These are phyloP conservation scores for Exophiala sideris DNA, from an alignment of 2,329 filamentous ascomycete species.

Conservation along the genomic window DNA sequence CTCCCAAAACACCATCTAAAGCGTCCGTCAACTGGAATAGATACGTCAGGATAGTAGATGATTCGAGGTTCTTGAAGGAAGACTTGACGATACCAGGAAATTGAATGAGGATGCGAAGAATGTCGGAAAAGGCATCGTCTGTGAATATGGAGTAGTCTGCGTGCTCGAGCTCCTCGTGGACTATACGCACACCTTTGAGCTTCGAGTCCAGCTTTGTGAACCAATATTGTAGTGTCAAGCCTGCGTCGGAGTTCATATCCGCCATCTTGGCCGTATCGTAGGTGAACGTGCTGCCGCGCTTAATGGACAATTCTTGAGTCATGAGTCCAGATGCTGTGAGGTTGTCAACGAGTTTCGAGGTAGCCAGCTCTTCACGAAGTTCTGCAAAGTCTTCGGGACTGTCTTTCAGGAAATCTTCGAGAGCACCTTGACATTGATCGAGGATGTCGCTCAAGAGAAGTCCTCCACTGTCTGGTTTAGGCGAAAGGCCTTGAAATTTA, in stretches of 20 bases:
- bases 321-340: conserved; percentile 84
- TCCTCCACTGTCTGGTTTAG: conserved; percentile 65
- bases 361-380: conserved; percentile 59
- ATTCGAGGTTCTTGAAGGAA: conserved; percentile 79
- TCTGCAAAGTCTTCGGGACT: conserved; percentile 81
- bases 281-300: conserved; percentile 60
- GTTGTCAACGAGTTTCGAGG: conserved; percentile 69
- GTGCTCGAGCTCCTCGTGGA: conserved; percentile 55
- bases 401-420: conserved; percentile 85
- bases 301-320: conserved; percentile 90
- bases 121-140: conserved; percentile 68
- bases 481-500: conserved; percentile 68
- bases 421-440: conserved; percentile 72
- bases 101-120: conserved; percentile 72
- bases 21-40: conserved; percentile 53
- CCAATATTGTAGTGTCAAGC: conserved; percentile 80
- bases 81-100: conserved; percentile 84
- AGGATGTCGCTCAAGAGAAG: conserved; percentile 61
- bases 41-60: conserved; percentile 65
- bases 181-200: conserved; percentile 54
- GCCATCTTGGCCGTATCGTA: conserved; percentile 82
- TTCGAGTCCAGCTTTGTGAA: conserved; percentile 68
- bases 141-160: conserved; percentile 67
- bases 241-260: conserved; percentile 80
- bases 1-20: conserved; percentile 25